Percentiles rank a stretch among this genome's conserved stretches.
Conservation (phyloP, 371 early-diverging fungal genomes). For the Choanephora cucurbitarum region DNA sequence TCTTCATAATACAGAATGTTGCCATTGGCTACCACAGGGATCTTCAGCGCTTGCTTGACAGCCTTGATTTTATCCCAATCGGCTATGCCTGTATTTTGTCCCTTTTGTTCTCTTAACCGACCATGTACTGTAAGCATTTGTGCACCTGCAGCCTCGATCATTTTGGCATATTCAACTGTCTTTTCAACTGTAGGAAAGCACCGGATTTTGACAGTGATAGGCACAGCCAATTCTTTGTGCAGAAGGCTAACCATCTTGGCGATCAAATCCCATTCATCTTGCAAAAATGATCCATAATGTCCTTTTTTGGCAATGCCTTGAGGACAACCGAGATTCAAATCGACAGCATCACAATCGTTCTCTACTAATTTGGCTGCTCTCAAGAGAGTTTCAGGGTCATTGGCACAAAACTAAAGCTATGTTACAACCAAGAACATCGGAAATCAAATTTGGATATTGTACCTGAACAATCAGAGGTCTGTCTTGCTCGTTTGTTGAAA, state of each 20-base stretch:
- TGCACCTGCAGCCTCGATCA: conserved; percentile 95
- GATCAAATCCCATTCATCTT: conserved; percentile 96
- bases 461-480: conserved; percentile 93
- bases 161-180: conserved; percentile 95
- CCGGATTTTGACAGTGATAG: conserved; percentile 98
- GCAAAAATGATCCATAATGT: conserved; percentile 94
- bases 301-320: conserved; percentile 93
- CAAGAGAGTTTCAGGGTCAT: conserved; percentile 88
- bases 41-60: conserved; percentile 82
- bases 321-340: conserved; percentile 98
- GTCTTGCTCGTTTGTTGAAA: conserved; percentile 76
- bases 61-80: conserved; percentile 96
- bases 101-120: conserved; percentile 95
- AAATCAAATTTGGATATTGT: background rate
- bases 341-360: conserved; percentile 93
- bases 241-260: conserved; percentile 72
- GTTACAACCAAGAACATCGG: background rate
- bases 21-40: conserved; percentile 99
- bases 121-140: conserved; percentile 97
- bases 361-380: conserved; percentile 86
- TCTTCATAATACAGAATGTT: conserved; percentile 94
- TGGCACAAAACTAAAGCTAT: conserved; percentile 89
- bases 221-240: conserved; percentile 85
- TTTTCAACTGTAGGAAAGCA: conserved; percentile 91
- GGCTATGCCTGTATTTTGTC: conserved; percentile 94